Base-by-base conservation (phyloP, 2,329 filamentous ascomycete species). In the Aureobasidium pullulans region DNA sequence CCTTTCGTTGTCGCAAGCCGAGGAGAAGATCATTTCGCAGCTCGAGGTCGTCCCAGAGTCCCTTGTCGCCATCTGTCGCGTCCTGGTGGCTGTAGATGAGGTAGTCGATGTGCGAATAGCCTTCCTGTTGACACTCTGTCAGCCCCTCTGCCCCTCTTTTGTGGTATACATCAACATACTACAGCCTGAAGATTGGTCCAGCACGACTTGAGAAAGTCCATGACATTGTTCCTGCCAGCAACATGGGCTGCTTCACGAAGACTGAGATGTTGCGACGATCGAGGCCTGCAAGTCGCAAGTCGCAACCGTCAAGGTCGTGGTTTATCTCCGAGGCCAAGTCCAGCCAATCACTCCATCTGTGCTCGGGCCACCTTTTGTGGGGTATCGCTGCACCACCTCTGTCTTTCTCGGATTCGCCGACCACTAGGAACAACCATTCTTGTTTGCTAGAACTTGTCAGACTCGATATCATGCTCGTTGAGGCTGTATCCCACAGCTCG, bases 191-290 rank as follows among this genome's bases (percentile, higher is more conserved):
- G 65, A 50, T 72, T 71, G 28, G 70, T 71, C 31, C 62, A 65
- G 65, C 70, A 72, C 43, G 62, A 59, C 60, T 67, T 70, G 54
- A 72, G 61, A 60, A 70, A 68, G 61, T 73, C 71, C 69, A 72
- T 72, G 54, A 57, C 54, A 57, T 57, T 57, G 42, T 36, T 19
- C 15, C 54, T 15, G 32, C 32, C 48, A 52, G 48, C 48, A 16
- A 40, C 48, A 40, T 29, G 19, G 2, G 48, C 36, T 29, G 48
- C 19, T 23, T 23, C 1, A 23, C 23, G 23, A 23, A 23, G 23
- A 23, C 23, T 23, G 23, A 23, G 23, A 23, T n/a, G 39, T 16
- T 7, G 39, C 39, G 39, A 16, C 39, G 39, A 16, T 16, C 13
- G 11, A 15, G 10, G 23, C 1, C 3, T 4, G 23, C 23, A 23